phyloP scores from a whole-genome alignment of 192 early-diverging fungal species.

The Chytriomyces sp. region DNA sequence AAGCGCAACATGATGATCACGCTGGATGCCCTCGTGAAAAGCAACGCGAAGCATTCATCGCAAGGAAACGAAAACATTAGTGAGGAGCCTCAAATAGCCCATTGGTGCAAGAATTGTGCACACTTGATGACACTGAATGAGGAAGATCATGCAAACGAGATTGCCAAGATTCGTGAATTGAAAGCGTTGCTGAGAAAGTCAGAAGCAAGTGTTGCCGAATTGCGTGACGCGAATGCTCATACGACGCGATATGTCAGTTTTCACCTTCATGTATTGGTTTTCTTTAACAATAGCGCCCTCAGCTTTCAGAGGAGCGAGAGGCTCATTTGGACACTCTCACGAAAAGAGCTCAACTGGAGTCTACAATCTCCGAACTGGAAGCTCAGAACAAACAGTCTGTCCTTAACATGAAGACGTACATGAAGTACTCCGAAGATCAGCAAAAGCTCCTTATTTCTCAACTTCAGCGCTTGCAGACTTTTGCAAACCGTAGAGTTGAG shows the following conservation, averaged over 20 bases:
- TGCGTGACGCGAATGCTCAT: neutral
- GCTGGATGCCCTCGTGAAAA: neutral
- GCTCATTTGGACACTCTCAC: neutral
- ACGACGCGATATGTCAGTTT: too few relatives aligned
- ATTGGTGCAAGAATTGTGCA: slow-evolving; percentile 1
- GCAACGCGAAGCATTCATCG: too few relatives aligned
- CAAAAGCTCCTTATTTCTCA: slow-evolving; percentile 3
- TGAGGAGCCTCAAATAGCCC: neutral
- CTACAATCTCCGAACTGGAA: neutral
- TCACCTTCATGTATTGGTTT: too few relatives aligned
- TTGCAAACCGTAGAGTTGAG: neutral
- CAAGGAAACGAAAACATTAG: neutral
- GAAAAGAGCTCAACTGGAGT: neutral
- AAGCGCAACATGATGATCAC: neutral
- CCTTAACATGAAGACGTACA: slow-evolving; percentile 9
- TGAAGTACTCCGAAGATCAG: slow-evolving; percentile 11
- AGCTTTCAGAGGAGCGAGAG: neutral
- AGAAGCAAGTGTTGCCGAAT: neutral
- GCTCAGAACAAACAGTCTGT: neutral
- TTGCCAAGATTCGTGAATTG: neutral
- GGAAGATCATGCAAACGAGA: neutral
- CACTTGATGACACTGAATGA: neutral
- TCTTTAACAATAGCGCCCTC: too few relatives aligned
- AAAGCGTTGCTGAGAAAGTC: neutral
- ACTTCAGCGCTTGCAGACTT: slow-evolving; percentile 2